phyloP scores from a whole-genome alignment of 148 eudicot species.

The Pharnaceum exiguum region DNA sequence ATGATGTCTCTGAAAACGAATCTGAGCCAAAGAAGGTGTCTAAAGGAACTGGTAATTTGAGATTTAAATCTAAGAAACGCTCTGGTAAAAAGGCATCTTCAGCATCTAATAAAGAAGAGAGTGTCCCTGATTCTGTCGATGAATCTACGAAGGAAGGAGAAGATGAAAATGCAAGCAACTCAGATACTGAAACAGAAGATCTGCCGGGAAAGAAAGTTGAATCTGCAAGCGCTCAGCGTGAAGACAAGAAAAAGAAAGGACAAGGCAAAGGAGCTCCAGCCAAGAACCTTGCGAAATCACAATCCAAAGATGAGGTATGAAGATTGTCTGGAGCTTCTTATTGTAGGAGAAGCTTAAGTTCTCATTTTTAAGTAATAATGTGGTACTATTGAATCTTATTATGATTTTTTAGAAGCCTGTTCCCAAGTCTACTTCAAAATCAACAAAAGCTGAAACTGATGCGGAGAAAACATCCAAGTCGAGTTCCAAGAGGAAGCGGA shows the following conservation, averaged over 20 bases:
- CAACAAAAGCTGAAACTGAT: conserved; percentile 37
- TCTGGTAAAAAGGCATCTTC: conserved; percentile 33
- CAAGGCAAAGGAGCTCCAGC: conserved; percentile 28
- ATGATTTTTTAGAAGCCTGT: conserved; percentile 41
- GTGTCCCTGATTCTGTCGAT: conserved; percentile 19
- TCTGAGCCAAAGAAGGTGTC: conserved; percentile 30
- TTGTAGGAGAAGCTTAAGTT: background rate
- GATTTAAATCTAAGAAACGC: conserved; percentile 26
- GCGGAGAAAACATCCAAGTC: conserved; percentile 37
- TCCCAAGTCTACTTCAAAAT: conserved; percentile 38
- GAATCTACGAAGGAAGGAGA: conserved; percentile 27
- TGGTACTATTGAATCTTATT: conserved; percentile 1
- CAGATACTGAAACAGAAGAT: conserved; percentile 32
- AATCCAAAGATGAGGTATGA: conserved; percentile 34
- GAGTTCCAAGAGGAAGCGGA: conserved; percentile 62
- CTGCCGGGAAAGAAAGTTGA: conserved; percentile 34
- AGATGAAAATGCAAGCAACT: conserved; percentile 32
- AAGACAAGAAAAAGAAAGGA: conserved; percentile 29
- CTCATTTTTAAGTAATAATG: background rate
- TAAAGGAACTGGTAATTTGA: conserved; percentile 35
- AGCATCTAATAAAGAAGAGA: conserved; percentile 28
- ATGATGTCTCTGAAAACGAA: conserved; percentile 27
- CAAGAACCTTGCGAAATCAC: conserved; percentile 32
- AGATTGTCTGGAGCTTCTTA: conserved; percentile 22
- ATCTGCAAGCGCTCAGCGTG: conserved; percentile 24